A percentile compares a stretch with the other conserved stretches of the same genome.
Conservation (phyloP, 2,329 filamentous ascomycete genomes). For the Cordyceps pruinosa region DNA sequence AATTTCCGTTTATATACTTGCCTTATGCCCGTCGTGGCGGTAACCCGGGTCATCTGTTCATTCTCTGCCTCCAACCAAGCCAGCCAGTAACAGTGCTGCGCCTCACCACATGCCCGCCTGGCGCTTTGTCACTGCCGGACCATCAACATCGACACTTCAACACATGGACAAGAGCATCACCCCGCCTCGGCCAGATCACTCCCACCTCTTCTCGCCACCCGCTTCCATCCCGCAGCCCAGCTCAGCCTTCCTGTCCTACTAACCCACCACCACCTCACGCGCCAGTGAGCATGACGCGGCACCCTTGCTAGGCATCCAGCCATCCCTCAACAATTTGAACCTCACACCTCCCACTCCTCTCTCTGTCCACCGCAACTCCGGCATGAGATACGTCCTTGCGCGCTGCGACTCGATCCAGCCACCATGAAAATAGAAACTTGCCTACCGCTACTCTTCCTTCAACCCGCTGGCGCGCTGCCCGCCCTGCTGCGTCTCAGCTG, state of each 20-base stretch:
- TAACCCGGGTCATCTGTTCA: no score
- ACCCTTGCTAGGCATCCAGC: not conserved
- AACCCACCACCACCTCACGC: not conserved
- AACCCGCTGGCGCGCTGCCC: not conserved
- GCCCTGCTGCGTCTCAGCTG: slow-evolving; percentile 4
- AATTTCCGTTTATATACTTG: no score
- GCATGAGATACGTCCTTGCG: not conserved
- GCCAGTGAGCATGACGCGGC: not conserved
- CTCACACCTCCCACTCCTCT: not conserved
- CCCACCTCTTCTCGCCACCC: not conserved
- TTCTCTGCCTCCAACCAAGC: not conserved
- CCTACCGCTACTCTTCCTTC: not conserved
- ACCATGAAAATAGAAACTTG: not conserved
- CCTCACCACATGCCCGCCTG: not conserved
- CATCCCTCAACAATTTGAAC: not conserved
- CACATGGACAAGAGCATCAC: not conserved
- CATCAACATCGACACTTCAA: not conserved
- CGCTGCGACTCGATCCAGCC: not conserved
- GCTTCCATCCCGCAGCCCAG: not conserved
- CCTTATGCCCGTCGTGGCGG: not conserved
- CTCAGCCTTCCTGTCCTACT: not conserved
- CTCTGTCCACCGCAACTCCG: not conserved
- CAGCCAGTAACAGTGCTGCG: not conserved
- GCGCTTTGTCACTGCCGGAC: not conserved
- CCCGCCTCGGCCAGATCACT: not conserved